These are phyloP conservation scores for Mycena vulgaris DNA, from an alignment of 768 basidiomycete genomes.

Conservation along the genomic window DNA sequence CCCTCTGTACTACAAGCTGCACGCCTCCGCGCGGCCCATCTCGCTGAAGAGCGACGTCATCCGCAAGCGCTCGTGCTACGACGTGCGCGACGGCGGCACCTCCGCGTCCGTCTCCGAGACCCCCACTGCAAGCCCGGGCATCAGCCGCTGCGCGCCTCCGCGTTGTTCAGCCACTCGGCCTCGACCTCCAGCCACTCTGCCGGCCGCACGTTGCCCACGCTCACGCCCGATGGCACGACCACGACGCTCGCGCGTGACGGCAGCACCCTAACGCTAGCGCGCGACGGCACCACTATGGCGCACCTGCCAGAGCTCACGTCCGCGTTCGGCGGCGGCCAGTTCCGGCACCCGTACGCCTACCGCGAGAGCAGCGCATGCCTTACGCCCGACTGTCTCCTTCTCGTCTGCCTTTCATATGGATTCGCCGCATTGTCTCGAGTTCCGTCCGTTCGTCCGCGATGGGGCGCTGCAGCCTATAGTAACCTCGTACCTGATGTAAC, in stretches of 20 bases:
- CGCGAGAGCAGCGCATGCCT: background rate
- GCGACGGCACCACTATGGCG: no score
- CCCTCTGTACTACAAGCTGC: constrained; percentile 88
- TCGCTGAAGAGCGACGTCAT: constrained; percentile 94
- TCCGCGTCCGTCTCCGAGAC: constrained; percentile 64
- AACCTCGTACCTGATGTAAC: background rate
- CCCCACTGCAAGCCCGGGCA: constrained; percentile 83
- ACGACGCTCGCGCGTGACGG: constrained; percentile 31
- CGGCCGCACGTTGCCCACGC: constrained; percentile 78
- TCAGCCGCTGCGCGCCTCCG: no score
- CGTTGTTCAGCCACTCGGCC: constrained; percentile 72
- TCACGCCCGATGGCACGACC: constrained; percentile 80
- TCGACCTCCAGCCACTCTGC: no score
- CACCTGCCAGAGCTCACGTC: no score
- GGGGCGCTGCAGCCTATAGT: background rate
- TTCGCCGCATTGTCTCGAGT: no score
- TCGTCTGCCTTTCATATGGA: background rate
- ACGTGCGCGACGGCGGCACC: constrained; percentile 74
- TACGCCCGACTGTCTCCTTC: background rate
- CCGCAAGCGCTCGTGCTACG: constrained; percentile 87
- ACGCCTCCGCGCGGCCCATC: constrained; percentile 88
- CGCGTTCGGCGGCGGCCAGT: no score
- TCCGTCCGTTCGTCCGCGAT: background rate
- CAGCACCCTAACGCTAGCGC: no score
- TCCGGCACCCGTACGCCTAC: no score